These are phyloP conservation scores for Chondrostereum purpureum DNA, from an alignment of 1,284 basidiomycete species.

Conservation along the genomic window DNA sequence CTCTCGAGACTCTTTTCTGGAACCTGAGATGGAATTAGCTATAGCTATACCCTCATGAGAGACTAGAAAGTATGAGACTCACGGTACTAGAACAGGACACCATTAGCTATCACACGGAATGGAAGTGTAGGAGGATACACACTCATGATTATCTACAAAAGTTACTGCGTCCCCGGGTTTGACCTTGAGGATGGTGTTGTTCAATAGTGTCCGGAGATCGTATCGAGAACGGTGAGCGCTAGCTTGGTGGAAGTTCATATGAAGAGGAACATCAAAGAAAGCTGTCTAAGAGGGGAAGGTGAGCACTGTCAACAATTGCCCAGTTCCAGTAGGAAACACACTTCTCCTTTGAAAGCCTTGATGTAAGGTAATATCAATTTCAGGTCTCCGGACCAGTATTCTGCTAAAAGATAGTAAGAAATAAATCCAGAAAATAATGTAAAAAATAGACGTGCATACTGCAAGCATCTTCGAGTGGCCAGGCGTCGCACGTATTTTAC, in stretches of 20 bases:
- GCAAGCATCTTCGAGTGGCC: constrained; percentile 51
- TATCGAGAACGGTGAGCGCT: constrained; percentile 52
- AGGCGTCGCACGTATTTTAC: constrained; percentile 36
- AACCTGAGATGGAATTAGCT: no score
- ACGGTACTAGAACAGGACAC: constrained; percentile 1
- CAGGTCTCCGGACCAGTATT: constrained; percentile 63
- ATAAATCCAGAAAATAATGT: constrained; percentile 1
- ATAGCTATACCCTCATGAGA: no score
- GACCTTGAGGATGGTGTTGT: constrained; percentile 47
- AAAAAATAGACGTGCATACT: constrained; percentile 35
- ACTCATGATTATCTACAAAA: constrained; percentile 84
- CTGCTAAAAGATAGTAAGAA: constrained; percentile 31
- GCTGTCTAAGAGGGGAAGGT: constrained; percentile 41
- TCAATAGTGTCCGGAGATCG: constrained; percentile 60
- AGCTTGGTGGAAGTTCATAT: constrained; percentile 64
- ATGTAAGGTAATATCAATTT: constrained; percentile 50
- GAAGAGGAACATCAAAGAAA: constrained; percentile 77
- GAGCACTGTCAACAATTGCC: not conserved
- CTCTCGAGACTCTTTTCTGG: constrained; percentile 70
- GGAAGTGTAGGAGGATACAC: constrained; percentile 20
- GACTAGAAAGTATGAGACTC: no score
- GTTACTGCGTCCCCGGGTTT: constrained; percentile 71
- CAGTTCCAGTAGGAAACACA: constrained; percentile 20
- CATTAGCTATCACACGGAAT: not conserved
- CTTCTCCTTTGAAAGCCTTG: constrained; percentile 55